These are phyloP conservation scores for Rasamsonia emersonii DNA, from an alignment of 2,329 filamentous ascomycete genomes.

Conservation along the genomic window DNA sequence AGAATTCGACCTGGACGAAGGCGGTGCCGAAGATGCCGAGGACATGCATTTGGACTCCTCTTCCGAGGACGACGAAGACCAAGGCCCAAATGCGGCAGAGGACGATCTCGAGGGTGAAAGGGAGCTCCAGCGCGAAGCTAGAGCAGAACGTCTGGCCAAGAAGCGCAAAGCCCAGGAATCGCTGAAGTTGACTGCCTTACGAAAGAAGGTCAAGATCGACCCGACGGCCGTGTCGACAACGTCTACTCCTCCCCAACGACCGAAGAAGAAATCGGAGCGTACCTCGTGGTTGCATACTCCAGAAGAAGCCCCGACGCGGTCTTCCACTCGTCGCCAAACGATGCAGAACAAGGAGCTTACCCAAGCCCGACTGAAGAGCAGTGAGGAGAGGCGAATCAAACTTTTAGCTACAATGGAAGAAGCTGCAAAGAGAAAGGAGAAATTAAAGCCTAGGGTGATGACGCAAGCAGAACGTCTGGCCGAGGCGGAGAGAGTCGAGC, in stretches of 20 bases:
- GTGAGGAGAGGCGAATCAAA: slow-evolving; percentile 39
- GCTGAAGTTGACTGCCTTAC: slow-evolving; percentile 46
- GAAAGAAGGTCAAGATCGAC: slow-evolving; percentile 70
- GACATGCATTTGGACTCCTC: slow-evolving; percentile 84
- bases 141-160: slow-evolving; percentile 58
- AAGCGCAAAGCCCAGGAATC: slow-evolving; percentile 76
- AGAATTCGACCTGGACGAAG: slow-evolving; percentile 30
- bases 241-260: slow-evolving; percentile 27
- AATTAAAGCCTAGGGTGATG: slow-evolving; percentile 68
- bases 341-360: slow-evolving; percentile 56
- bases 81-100: slow-evolving; percentile 44
- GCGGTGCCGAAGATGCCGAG: slow-evolving; percentile 49
- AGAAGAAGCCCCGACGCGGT: slow-evolving; percentile 53
- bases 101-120: slow-evolving; percentile 81
- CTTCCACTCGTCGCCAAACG: slow-evolving; percentile 55
- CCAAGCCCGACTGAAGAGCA: slow-evolving; percentile 40
- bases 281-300: slow-evolving; percentile 60
- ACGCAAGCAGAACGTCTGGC: slow-evolving; percentile 78
- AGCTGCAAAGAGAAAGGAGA: slow-evolving; percentile 56
- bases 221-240: slow-evolving; percentile 32
- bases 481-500: slow-evolving; percentile 75
- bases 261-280: slow-evolving; percentile 63
- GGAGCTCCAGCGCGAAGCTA: slow-evolving; percentile 70
- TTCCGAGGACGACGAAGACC: slow-evolving; percentile 72
- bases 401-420: slow-evolving; percentile 51